Evolutionary conservation across 73 alveolate species (phyloP), one percentile per base, ranked within the genome.

Genomic region (Paramecium octaurelia): DNA sequence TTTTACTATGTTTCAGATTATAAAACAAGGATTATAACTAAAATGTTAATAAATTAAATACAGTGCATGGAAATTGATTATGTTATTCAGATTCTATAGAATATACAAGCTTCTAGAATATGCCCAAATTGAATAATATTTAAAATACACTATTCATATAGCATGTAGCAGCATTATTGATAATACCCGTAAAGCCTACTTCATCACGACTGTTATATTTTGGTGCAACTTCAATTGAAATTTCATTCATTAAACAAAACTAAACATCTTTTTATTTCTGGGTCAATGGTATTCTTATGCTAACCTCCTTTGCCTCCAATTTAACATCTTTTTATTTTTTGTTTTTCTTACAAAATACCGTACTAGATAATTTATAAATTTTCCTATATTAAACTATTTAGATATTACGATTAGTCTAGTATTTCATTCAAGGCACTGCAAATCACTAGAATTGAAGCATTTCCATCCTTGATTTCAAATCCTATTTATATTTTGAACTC

Each of bases 141-240:
- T 73, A 73, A 35, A 73, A 73, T 73, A 73, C 87, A 73, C 60
- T 36, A 73, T 73, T 73, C 87, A 73, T 73, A 38, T 73, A 73
- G n/a, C 87, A 73, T 29, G 87, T 73, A n/a, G 87, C 87, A 29
- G 87, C 87, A 73, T 73, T 73, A 73, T 73, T 73, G 18, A 73
- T 38, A 36, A 73, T 36, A 12, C 87, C 87, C 2, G 87, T 73
- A 73, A 73, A 73, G 10, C 87, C 87, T 29, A 73, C 87, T 68
- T 73, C 87, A 36, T 73, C 87, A 12, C 87, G 40, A 73, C 87
- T 73, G 31, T 36, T 73, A 18, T 73, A 73, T 73, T 73, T 73
- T 14, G 87, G 20, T 4, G 87, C 42, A 12, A 64, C 84, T 64
- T 64, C 84, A 27, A 64, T 64, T 64, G 27, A 31, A 64, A 64